Percentiles rank a stretch among this genome's conserved stretches.
phyloP scores from a whole-genome alignment of 1,284 basidiomycete species.

The Pascua guehoae region DNA sequence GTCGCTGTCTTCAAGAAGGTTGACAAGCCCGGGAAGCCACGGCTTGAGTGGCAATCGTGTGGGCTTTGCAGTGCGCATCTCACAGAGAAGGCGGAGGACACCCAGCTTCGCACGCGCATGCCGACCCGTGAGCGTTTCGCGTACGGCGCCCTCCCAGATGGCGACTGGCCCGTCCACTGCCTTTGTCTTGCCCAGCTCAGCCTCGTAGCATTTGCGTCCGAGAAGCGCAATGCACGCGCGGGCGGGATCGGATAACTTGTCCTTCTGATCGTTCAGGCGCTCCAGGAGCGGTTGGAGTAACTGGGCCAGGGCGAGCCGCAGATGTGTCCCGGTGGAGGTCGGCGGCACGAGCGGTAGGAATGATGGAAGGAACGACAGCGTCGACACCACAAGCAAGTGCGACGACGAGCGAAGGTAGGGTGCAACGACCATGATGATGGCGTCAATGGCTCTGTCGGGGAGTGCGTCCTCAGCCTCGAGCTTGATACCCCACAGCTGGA shows the following conservation, averaged over 20 bases:
- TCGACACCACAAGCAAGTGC: conserved; percentile 37
- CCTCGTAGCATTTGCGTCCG: conserved; percentile 29
- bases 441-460: conserved; percentile 35
- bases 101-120: conserved; percentile 62
- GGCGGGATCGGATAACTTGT: conserved; percentile 35
- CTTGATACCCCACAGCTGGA: conserved; percentile 43
- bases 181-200: conserved; percentile 56
- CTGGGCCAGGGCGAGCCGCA: conserved; percentile 31
- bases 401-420: conserved; percentile 35
- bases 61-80: conserved; percentile 70
- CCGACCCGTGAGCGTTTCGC: conserved; percentile 70
- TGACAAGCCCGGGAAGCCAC: conserved; percentile 76
- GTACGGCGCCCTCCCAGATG: conserved; percentile 70
- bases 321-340: conserved; percentile 7
- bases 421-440: conserved; percentile 34
- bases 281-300: conserved; percentile 40
- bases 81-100: conserved; percentile 36
- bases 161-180: conserved; percentile 68
- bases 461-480: conserved; percentile 35
- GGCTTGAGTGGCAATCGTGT: conserved; percentile 75
- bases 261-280: conserved; percentile 46
- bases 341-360: conserved; percentile 38
- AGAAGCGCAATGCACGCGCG: conserved; percentile 27
- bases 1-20: conserved; percentile 84
- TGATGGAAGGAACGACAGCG: conserved; percentile 39